Percentiles rank a stretch among this genome's conserved stretches.
These are phyloP conservation scores for Pichia sp. DNA, from an alignment of 1,139 yeast species.

Conservation along the genomic window DNA sequence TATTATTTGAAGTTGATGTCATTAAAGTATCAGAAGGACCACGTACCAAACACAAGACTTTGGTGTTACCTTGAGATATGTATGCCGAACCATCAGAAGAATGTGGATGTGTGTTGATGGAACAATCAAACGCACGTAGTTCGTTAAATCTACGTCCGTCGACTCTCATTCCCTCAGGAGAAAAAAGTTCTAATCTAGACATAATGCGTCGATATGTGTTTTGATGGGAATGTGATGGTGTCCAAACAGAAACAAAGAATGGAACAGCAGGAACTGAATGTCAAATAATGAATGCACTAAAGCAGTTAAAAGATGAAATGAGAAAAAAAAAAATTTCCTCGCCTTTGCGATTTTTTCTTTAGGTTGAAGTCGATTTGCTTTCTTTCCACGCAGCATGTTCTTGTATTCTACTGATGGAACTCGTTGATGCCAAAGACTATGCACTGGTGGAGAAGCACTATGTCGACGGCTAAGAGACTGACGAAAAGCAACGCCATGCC, in stretches of 20 bases:
- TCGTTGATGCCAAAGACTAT: conserved; percentile 4
- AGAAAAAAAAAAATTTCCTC: too few species aligned
- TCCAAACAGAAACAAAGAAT: neutral
- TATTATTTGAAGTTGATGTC: conserved; percentile 38
- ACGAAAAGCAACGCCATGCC: conserved; percentile 7
- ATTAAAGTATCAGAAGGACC: conserved; percentile 83
- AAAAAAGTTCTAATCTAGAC: conserved; percentile 65
- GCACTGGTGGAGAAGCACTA: conserved; percentile 1
- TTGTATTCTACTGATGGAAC: too few species aligned
- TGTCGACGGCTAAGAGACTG: conserved; percentile 3
- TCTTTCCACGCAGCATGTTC: too few species aligned
- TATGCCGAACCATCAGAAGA: conserved; percentile 91
- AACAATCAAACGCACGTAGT: conserved; percentile 72
- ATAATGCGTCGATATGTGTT: conserved; percentile 12
- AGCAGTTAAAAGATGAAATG: too few species aligned
- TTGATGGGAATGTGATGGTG: too few species aligned
- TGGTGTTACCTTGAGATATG: conserved; percentile 89
- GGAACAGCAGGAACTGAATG: too few species aligned
- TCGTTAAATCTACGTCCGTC: conserved; percentile 97
- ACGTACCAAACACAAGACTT: conserved; percentile 74
- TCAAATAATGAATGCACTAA: too few species aligned
- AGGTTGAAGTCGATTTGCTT: too few species aligned
- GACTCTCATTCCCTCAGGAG: conserved; percentile 87
- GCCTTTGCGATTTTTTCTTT: too few species aligned
- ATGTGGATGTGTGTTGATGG: conserved; percentile 79